phyloP scores from a whole-genome alignment of 2,329 filamentous ascomycete genomes.

The Diaporthe sp. region DNA sequence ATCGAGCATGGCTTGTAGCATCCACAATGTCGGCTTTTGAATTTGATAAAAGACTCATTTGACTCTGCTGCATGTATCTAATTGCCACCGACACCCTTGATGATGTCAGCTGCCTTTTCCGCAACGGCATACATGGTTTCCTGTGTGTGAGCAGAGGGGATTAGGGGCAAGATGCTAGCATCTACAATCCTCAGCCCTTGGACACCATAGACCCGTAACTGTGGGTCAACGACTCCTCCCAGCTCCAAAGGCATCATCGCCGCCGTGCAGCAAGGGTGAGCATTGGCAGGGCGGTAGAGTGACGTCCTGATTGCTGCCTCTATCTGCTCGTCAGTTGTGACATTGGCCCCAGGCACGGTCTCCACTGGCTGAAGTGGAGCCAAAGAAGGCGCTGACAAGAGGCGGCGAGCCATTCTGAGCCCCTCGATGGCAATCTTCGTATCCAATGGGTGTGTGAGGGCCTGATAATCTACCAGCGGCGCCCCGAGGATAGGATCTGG shows the following conservation, averaged over 20 bases:
- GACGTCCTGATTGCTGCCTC: constrained; percentile 42
- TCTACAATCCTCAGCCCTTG: constrained; percentile 32
- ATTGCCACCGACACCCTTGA: neutral
- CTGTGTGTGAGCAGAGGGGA: constrained; percentile 37
- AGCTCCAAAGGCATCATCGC: constrained; percentile 57
- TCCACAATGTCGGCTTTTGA: neutral
- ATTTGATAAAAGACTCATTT: too few relatives aligned
- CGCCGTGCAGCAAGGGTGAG: constrained; percentile 57
- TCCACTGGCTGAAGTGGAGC: constrained; percentile 51
- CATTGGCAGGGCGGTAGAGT: constrained; percentile 46
- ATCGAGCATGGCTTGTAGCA: neutral
- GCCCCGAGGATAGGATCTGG: constrained; percentile 51
- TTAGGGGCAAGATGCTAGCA: constrained; percentile 37
- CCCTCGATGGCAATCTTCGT: constrained; percentile 55
- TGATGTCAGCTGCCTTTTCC: constrained; percentile 37
- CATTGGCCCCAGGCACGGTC: constrained; percentile 49
- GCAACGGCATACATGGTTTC: constrained; percentile 37
- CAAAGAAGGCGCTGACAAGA: constrained; percentile 53
- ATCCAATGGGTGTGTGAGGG: constrained; percentile 56
- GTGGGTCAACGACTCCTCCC: constrained; percentile 56
- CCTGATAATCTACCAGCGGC: constrained; percentile 56
- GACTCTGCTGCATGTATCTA: neutral
- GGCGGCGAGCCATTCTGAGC: constrained; percentile 53
- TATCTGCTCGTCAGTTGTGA: constrained; percentile 53
- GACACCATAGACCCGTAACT: constrained; percentile 38